Base-by-base conservation (phyloP, 1,139 yeast genomes). In the Candida pseudoviswanathii region DNA sequence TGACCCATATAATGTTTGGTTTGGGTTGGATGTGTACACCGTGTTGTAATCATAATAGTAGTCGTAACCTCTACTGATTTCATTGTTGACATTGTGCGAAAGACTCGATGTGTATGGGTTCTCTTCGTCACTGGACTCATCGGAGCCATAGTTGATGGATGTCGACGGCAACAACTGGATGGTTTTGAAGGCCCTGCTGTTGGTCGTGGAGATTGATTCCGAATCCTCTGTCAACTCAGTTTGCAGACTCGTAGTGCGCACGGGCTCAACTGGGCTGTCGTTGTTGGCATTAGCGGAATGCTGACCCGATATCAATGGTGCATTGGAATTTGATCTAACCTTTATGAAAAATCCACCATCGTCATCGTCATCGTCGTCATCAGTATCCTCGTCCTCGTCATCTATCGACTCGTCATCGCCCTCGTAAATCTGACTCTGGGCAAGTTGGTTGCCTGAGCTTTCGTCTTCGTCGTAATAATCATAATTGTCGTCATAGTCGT, bases 401-500 rank as follows among this genome's bases (percentile, higher is more conserved):
- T 78, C 63, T 8, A 59, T 61, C n/a, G 64, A 70, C 10, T 60
- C 65, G 30, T 54, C 57, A 43, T 54, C 51, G 48, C 58, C 53
- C 27, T 52, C 79, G 46, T 69, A 63, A 42, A 56, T 60, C 21
- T 68, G 64, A 52, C 84, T 83, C 26, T 89, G 65, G 0, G 95
- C 89, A 52, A 88, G 83, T 65, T 97, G 90, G 67, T 94, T 97
- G 62, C 89, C 92, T 26, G 94, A 98, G 49, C 90, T 82, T 63
- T 89, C 95, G 62, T 86, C 56, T 40, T 60, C 54, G 46, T 58
- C 58, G 33, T 58, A 56, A 25, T 54, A 56, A 43, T 57, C 60
- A 48, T 53, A 61, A 52, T 57, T 64, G 25, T 65, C 61, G 44
- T 57, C 52, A 27, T 51, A 51, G 25, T 58, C 63, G 45, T 62